A percentile compares a stretch with the other conserved stretches of the same genome.
Evolutionary conservation across 345 rosid species (phyloP).

Genomic region (Eucalyptus curtisii): DNA sequence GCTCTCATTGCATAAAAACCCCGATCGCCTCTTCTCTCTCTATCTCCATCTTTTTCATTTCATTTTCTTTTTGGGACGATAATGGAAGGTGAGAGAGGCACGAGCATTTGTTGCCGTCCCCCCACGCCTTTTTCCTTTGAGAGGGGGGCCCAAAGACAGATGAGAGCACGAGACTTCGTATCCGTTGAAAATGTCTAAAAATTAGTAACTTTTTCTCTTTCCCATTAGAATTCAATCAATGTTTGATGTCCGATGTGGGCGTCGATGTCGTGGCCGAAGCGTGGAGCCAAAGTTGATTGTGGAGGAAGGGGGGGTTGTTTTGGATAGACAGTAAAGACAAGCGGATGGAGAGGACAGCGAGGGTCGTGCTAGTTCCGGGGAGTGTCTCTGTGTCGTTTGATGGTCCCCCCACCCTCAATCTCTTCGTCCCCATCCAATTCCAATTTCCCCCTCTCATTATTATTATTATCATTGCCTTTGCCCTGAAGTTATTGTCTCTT

Average conservation of each 20-base stretch:
- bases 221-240: not conserved
- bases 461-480: not conserved
- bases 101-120: not conserved
- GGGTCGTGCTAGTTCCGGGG: not conserved
- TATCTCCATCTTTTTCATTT: not conserved
- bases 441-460: not conserved
- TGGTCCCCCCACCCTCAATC: not conserved
- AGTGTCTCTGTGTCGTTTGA: not conserved
- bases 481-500: not conserved
- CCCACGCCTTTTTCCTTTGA: not conserved
- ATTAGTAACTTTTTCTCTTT: not conserved
- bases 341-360: not conserved
- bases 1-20: not conserved
- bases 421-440: not conserved
- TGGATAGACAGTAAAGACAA: not conserved
- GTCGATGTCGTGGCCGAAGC: not conserved
- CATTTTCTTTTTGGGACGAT: not conserved
- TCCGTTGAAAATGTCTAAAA: not conserved
- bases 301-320: not conserved
- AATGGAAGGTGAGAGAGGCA: not conserved
- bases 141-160: not conserved
- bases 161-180: not conserved
- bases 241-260: not conserved
- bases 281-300: not conserved
- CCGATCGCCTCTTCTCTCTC: not conserved